Evolutionary conservation across 148 eudicot genomes (phyloP).

Genomic region (Persicaria tinctoria): DNA sequence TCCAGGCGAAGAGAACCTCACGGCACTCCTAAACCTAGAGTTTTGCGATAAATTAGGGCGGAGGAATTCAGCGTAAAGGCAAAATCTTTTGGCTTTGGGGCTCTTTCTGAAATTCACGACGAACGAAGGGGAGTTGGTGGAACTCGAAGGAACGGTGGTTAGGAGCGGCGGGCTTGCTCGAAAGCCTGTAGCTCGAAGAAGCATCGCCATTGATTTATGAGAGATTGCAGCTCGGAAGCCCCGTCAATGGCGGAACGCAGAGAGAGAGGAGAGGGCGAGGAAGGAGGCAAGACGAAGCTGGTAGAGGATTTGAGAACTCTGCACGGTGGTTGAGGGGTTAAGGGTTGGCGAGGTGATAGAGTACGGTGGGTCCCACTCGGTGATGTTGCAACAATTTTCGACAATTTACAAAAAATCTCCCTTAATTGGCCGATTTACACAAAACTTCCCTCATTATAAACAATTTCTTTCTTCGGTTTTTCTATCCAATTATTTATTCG

Average conservation of each 20-base stretch:
- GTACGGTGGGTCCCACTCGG: background rate
- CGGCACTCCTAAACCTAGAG: background rate
- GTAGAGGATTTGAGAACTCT: background rate
- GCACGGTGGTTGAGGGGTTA: conserved; percentile 1
- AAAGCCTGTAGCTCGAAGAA: conserved; percentile 20
- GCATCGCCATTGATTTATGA: conserved; percentile 25
- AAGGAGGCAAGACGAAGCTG: background rate
- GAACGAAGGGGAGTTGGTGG: conserved; percentile 12
- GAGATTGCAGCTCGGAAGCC: background rate
- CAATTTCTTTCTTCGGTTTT: too few relatives aligned
- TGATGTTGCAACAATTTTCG: background rate
- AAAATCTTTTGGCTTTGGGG: conserved; percentile 5
- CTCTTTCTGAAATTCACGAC: conserved; percentile 13
- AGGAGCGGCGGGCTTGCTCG: conserved; percentile 19
- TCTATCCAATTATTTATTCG: too few relatives aligned
- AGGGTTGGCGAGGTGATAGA: conserved; percentile 9
- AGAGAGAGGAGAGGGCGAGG: background rate
- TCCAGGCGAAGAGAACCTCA: conserved; percentile 24
- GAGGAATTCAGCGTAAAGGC: conserved; percentile 13
- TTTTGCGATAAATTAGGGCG: conserved; percentile 11
- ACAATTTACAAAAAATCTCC: too few relatives aligned
- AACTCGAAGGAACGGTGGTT: conserved; percentile 12
- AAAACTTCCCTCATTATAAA: too few relatives aligned
- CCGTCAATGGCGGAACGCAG: conserved; percentile 2
- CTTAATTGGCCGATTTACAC: too few relatives aligned